Evolutionary conservation across 768 basidiomycete species (phyloP), one percentile per base, ranked within the genome.

Genomic region (Mycena epipterygia): DNA sequence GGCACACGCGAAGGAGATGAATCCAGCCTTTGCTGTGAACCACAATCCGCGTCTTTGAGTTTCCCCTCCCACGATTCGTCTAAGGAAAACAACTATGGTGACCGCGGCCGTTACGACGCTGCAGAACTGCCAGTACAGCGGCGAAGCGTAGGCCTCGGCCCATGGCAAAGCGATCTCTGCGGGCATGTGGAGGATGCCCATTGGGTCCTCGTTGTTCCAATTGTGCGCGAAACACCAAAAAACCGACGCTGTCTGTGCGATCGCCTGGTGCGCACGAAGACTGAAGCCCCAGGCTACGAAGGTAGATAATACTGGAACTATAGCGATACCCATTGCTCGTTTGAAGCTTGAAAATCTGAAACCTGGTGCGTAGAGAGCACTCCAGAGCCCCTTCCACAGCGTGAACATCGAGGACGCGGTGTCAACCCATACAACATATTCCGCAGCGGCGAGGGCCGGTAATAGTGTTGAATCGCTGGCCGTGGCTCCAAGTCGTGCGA

Each of bases 361-460:
- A 37, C 7, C 8, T 7, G 14, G 35, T 7, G 35, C 35, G 35
- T 37, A 14, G 35, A 7, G 35, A 37, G 35, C 8, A 37, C 35
- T 14, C n/a, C n/a, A n/a, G n/a, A n/a, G n/a, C 37, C 37, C 39
- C 51, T 13, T 33, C 37, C 33, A 44, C 7, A 52, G 14, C 2
- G 35, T 63, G 61, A 63, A 63, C 7, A 63, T 1, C 11, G 37
- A 63, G 7, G 61, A 51, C 30, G 48, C 61, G 17, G 37, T 63
- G 37, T 49, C 61, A 25, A 63, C 35, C 17, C n/a, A 33, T 12
- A 63, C 61, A 23, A 39, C 60, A 12, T 48, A 48, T 49, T 62
- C 60, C n/a, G 60, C 60, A 29, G 46, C 49, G 46, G 51, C 13
- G n/a, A 52, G 8, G 27, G 62, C 62, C 1, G 62, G 62, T 1